Evolutionary conservation across 2,329 filamentous ascomycete species (phyloP), one percentile per base, ranked within the genome.

Genomic region (Hypocreales sp.): DNA sequence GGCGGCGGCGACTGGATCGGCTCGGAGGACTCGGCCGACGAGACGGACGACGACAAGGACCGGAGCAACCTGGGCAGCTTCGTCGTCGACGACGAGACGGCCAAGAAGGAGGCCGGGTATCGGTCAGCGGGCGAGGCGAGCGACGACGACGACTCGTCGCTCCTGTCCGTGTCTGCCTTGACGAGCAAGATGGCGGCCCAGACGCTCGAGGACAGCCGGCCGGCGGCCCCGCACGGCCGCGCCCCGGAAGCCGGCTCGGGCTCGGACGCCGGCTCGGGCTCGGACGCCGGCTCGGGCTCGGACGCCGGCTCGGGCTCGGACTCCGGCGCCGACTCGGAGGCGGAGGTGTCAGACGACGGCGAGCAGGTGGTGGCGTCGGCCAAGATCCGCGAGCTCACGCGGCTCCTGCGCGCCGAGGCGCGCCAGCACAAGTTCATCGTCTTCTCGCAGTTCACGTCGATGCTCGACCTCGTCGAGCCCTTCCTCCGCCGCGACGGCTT

Each of bases 371-470:
- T 70, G 15, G 67, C 73, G 2, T 98, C 90, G 1, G 87, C 90
- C 41, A 98, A 98, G 58, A 92, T 98, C 43, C 75, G 79, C 24
- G 75, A 90, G 40, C 66, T 95, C 13, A 68, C 92, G 44, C 64
- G 72, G 34, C 80, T 98, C 27, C 68, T 98, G 7, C 68, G 74
- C 36, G 71, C 71, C 24, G 90, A 98, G 51, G 74, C 75, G 0
- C 59, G 65, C 2, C 64, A 83, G 33, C 82, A 93, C 64, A 98
- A 98, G 48, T 92, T 93, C 47, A 98, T 98, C 43, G 84, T 98
- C 36, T 98, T 98, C 55, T 93, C 84, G 2, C 83, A 95, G 44
- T 98, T 98, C 55, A 98, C 90, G 1, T 90, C 83, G 1, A 98
- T 98, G 90, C 72, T 98, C 24, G 81, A 95, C 56, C 73, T 95